These are phyloP conservation scores for Boechera retrofracta DNA, from an alignment of 345 rosid genomes.

Conservation along the genomic window DNA sequence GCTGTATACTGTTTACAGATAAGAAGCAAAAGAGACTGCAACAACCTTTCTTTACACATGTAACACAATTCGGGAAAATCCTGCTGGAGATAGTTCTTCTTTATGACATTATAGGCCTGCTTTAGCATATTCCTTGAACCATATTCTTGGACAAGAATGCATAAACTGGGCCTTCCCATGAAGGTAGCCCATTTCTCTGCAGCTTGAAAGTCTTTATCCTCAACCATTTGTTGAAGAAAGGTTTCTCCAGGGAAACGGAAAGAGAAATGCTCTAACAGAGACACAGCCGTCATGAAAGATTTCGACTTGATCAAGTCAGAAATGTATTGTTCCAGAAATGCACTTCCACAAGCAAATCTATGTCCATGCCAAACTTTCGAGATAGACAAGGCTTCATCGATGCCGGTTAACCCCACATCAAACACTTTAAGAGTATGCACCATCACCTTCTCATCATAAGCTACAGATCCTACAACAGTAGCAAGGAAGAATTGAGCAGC, in stretches of 20 bases:
- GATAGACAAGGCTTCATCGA: constrained; percentile 57
- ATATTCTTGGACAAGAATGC: constrained; percentile 72
- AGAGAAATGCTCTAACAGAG: constrained; percentile 78
- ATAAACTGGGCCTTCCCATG: constrained; percentile 83
- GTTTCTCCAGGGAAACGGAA: constrained; percentile 74
- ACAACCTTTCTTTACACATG: constrained; percentile 80
- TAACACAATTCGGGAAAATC: constrained; percentile 76
- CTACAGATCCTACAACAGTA: constrained; percentile 55
- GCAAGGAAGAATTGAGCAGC: constrained; percentile 68
- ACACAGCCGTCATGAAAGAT: constrained; percentile 78
- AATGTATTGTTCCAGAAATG: constrained; percentile 67
- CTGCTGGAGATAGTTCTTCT: constrained; percentile 70
- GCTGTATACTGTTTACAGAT: not conserved
- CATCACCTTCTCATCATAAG: constrained; percentile 67
- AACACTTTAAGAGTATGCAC: constrained; percentile 65
- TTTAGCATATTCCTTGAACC: constrained; percentile 74
- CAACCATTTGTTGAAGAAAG: constrained; percentile 76
- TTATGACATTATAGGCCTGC: constrained; percentile 68
- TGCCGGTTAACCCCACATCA: constrained; percentile 57
- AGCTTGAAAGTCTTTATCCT: constrained; percentile 70
- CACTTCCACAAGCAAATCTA: constrained; percentile 46
- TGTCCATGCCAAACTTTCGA: constrained; percentile 42
- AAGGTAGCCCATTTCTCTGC: constrained; percentile 96
- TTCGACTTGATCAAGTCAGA: constrained; percentile 58
- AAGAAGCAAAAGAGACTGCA: constrained; percentile 19